Evolutionary conservation across 495 filamentous ascomycete genomes (phyloP).

Genomic region (Penicillium manginii): DNA sequence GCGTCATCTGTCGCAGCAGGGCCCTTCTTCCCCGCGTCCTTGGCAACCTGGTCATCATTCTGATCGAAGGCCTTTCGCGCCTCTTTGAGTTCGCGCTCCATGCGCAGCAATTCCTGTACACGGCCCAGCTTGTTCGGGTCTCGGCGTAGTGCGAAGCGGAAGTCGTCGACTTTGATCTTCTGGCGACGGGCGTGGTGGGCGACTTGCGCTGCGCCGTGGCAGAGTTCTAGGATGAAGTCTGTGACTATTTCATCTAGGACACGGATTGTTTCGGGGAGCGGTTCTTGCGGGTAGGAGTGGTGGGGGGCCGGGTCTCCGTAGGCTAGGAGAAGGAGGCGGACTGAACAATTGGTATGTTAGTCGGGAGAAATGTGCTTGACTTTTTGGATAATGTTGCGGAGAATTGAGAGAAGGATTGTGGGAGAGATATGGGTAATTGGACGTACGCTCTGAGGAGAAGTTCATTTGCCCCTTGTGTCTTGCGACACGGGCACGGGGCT

Average conservation of each 20-base stretch:
- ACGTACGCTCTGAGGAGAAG: conserved; percentile 78
- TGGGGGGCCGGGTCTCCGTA: conserved; percentile 71
- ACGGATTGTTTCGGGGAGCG: conserved; percentile 80
- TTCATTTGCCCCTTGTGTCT: conserved; percentile 90
- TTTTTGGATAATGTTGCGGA: too few species aligned
- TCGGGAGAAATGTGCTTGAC: too few species aligned
- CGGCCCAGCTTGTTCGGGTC: conserved; percentile 86
- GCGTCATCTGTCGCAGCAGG: conserved; percentile 5
- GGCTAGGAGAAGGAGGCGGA: conserved; percentile 80
- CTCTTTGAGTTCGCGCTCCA: conserved; percentile 77
- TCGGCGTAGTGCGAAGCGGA: conserved; percentile 86
- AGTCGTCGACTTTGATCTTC: conserved; percentile 98
- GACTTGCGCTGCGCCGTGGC: conserved; percentile 81
- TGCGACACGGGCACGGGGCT: conserved; percentile 75
- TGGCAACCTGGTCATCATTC: conserved; percentile 53
- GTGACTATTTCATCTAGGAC: conserved; percentile 93
- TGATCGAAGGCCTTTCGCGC: conserved; percentile 71
- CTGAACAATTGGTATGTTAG: conserved; percentile 41
- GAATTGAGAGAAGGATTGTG: not conserved
- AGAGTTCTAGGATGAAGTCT: conserved; percentile 86
- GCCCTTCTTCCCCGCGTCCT: conserved; percentile 46
- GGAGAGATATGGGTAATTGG: not conserved
- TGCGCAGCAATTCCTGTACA: conserved; percentile 82
- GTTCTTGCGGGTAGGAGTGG: conserved; percentile 48
- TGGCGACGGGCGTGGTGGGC: conserved; percentile 82